These are phyloP conservation scores for Pseudoneurospora amorphoporcata DNA, from an alignment of 495 filamentous ascomycete species.

Conservation along the genomic window DNA sequence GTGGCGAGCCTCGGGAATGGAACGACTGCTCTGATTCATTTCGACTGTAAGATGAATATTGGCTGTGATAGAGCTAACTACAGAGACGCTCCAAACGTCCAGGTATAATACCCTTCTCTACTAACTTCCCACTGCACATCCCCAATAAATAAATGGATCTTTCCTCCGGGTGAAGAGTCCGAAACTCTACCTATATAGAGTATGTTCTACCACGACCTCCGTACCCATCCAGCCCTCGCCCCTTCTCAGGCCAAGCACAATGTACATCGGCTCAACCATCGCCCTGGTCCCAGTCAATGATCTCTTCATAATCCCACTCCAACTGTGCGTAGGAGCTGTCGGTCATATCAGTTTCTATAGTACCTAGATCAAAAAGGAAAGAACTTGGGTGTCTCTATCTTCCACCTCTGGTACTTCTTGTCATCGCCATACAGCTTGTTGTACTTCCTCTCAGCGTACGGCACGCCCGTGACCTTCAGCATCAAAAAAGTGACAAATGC, in stretches of 20 bases:
- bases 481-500: slow-evolving; percentile 52
- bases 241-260: not conserved
- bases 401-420: slow-evolving; percentile 58
- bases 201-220: not conserved
- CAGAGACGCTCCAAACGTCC: not conserved
- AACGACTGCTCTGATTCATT: not conserved
- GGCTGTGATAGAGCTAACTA: not conserved
- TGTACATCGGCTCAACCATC: not conserved
- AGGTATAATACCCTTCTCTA: not conserved
- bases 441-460: slow-evolving; percentile 55
- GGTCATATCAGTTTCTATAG: not conserved
- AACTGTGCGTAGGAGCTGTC: not conserved
- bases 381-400: slow-evolving; percentile 53
- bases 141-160: not conserved
- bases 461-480: slow-evolving; percentile 49
- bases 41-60: not conserved
- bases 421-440: slow-evolving; percentile 51
- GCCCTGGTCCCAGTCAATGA: not conserved
- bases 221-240: not conserved
- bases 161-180: not conserved
- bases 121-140: not conserved
- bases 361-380: slow-evolving; percentile 32
- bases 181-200: not conserved
- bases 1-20: not conserved
- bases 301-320: not conserved